These are phyloP conservation scores for Rhododendron mucronatum DNA, from an alignment of 148 eudicot species.

Conservation along the genomic window DNA sequence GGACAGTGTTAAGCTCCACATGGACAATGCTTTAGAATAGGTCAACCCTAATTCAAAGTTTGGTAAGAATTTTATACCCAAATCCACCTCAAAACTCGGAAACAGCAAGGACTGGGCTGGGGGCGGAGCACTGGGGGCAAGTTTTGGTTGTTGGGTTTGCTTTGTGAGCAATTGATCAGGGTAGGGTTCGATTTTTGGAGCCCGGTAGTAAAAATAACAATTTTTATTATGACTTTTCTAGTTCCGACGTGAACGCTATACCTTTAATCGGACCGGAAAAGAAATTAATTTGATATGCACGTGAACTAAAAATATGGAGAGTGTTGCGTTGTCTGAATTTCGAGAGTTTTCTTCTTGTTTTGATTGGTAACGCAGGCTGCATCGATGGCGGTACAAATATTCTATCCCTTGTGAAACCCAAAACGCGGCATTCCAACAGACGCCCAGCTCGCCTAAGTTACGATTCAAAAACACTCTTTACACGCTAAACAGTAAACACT, in stretches of 20 bases:
- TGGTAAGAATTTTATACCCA: neutral
- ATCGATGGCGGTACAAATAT: neutral
- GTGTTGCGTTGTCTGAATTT: neutral
- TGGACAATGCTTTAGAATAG: neutral
- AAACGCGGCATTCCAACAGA: neutral
- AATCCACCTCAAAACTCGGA: neutral
- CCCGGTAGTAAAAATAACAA: no score
- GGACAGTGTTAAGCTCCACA: neutral
- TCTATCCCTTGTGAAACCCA: neutral
- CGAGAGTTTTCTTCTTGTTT: neutral
- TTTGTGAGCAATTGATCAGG: no score
- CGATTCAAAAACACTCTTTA: neutral
- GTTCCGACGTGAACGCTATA: no score
- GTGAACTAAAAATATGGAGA: neutral
- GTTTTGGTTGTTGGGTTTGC: no score
- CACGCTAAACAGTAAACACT: neutral
- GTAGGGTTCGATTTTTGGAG: no score
- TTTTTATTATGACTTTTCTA: no score
- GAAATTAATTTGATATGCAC: no score
- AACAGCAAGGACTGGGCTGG: neutral
- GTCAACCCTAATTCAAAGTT: neutral
- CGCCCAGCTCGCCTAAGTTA: neutral
- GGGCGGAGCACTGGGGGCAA: no score
- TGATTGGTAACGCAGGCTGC: neutral
- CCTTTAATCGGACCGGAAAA: rapidly evolving